Evolutionary conservation across 495 filamentous ascomycete species (phyloP), one percentile per base, ranked within the genome.

Genomic region (Choiromyces venosus): DNA sequence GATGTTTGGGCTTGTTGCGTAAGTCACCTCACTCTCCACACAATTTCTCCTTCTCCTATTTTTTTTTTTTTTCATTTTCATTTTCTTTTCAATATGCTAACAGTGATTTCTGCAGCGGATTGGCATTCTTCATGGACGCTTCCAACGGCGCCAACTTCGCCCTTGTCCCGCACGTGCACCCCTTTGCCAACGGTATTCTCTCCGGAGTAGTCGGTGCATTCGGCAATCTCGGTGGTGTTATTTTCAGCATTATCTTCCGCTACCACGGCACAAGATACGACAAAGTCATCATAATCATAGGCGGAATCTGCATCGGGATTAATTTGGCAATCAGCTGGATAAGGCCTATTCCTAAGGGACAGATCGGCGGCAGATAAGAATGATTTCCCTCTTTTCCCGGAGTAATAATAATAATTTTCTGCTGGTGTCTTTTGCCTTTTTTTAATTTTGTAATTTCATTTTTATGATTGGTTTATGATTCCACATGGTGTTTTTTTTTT

Each of bases 61-160:
- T 14, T 10, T 29, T 56, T 16, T n/a, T n/a, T n/a, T n/a, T n/a
- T n/a, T n/a, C n/a, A n/a, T n/a, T n/a, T n/a, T n/a, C n/a, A 14
- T 42, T 4, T 14, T 10, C 16, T 56, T 16, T 61, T 16, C 52
- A 1, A 33, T 29, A 61, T 10, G 25, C 52, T 61, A 61, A 61
- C 52, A 33, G 33, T 10, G 52, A 16, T 14, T 33, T 61, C 4
- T 33, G 33, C 3, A 61, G 52, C 37, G 87, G 88, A 10, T 79
- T 94, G 83, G 91, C 92, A 0, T 86, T 96, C 79, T 96, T 96
- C 86, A 84, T 93, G 65, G 93, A 94, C 78, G 91, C 89, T 4
- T 88, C 88, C 74, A 97, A 97, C 78, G 93, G 93, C 1, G 91
- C 90, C 12, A 94, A 92, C 82, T 97, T 95, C 80, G 87, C 92